A percentile compares a stretch with the other conserved stretches of the same genome.
Evolutionary conservation across 2,329 filamentous ascomycete genomes (phyloP).

Genomic region (Fusarium sp.): DNA sequence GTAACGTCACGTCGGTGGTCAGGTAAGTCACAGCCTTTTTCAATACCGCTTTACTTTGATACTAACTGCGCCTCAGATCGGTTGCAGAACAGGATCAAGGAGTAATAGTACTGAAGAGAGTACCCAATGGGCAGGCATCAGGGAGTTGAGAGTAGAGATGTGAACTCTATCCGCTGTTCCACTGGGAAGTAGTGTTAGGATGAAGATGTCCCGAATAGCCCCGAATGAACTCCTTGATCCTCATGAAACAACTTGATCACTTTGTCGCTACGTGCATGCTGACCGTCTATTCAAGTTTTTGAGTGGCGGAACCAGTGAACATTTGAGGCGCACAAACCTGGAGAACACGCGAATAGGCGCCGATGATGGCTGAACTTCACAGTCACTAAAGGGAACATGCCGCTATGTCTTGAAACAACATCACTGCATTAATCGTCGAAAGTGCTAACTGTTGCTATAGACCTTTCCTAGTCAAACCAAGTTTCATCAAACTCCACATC

Average conservation of each 20-base stretch:
- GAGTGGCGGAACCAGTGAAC: background rate
- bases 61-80: background rate
- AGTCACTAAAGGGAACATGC: background rate
- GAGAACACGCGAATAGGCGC: accelerated
- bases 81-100: background rate
- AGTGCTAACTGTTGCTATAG: background rate
- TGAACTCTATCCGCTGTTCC: background rate
- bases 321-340: background rate
- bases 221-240: background rate
- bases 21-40: background rate
- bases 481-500: conserved; percentile 27
- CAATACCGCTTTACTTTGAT: accelerated
- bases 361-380: background rate
- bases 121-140: background rate
- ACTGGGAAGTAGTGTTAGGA: background rate
- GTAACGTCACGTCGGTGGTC: background rate
- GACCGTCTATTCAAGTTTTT: no score
- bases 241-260: background rate
- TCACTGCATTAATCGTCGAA: background rate
- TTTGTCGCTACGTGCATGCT: accelerated
- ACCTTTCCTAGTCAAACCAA: conserved; percentile 19
- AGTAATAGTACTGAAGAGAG: background rate
- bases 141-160: background rate
- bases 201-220: background rate
- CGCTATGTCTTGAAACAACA: accelerated